A percentile compares a stretch with the other conserved stretches of the same genome.
Evolutionary conservation across 768 basidiomycete species (phyloP).

Genomic region (Botryobasidium botryosum): DNA sequence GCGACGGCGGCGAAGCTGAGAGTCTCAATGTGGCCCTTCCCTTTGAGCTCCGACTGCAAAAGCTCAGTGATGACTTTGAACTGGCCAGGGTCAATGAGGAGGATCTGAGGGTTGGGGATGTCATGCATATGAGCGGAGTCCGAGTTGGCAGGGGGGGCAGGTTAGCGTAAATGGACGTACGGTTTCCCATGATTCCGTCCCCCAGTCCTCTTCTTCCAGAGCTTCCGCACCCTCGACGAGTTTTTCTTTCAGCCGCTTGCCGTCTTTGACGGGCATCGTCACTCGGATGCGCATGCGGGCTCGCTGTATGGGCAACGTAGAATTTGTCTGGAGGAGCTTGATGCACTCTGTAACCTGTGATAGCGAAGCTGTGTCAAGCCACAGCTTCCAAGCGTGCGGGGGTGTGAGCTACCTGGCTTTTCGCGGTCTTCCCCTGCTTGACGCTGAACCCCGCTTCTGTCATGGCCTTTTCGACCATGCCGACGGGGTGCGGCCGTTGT

Average conservation of each 20-base stretch:
- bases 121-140: too few relatives aligned
- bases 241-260: conserved; percentile 49
- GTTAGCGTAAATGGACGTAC: conserved; percentile 31
- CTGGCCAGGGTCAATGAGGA: conserved; percentile 85
- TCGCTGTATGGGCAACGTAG: conserved; percentile 81
- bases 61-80: conserved; percentile 83
- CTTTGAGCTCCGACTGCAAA: conserved; percentile 81
- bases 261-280: conserved; percentile 51
- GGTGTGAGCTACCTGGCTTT: conserved; percentile 55
- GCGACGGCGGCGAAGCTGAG: too few relatives aligned
- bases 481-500: conserved; percentile 77
- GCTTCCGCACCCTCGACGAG: conserved; percentile 59
- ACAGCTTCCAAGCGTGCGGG: not conserved
- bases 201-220: conserved; percentile 67
- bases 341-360: conserved; percentile 78
- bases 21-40: conserved; percentile 73
- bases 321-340: conserved; percentile 61
- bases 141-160: too few relatives aligned
- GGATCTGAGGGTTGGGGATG: conserved; percentile 50
- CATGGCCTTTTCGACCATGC: conserved; percentile 98
- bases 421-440: conserved; percentile 74
- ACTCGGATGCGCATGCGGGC: conserved; percentile 86
- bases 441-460: conserved; percentile 85
- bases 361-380: not conserved
- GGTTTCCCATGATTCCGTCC: conserved; percentile 65